Base-by-base conservation (phyloP, 1,284 basidiomycete genomes). In the Meira miltonrushii region DNA sequence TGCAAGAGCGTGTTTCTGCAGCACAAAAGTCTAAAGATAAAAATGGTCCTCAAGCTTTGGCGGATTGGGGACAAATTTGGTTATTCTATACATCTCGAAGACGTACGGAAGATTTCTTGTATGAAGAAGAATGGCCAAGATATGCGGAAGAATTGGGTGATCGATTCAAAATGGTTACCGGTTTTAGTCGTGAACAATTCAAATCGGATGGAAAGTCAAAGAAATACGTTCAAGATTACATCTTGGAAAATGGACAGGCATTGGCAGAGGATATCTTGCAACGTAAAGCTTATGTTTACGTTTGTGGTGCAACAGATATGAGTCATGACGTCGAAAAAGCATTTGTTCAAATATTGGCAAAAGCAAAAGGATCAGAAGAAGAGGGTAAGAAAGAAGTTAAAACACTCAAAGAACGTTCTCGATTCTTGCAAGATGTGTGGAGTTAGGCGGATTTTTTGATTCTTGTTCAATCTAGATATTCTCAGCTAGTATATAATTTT, bases 1-100 rank as follows among this genome's bases (percentile, higher is more conserved):
- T 98, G 7, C 95, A 98, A 81, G 94, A 98, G 79, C 90, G 94
- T 69, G 88, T 98, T 39, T 92, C 92, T 11, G 86, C 95, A 47
- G 94, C 93, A 13, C 88, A 90, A 65, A 90, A 91, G 71, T 90
- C 92, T 1, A 83, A 90, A 60, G 92, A 92, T 75, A 96, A 95
- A 85, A 60, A 60, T 38, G 58, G 55, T 8, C 83, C 86, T 4
- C 89, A 93, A 65, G 92, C 90, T 2, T 86, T 98, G 67, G 85
- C 86, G 25, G 92, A 96, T 77, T 98, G 94, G 94, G 94, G 92
- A 51, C 85, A 84, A 59, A 91, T 98, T 78, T 87, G 88, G 62
- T 85, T 98, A 50, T 98, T 93, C 84, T 97, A 96, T 78, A 94
- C 94, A 38, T 97, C 92, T 82, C 86, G 94, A 59, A 86, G 85